Evolutionary conservation across 2,329 filamentous ascomycete genomes (phyloP).

Genomic region (Neofusicoccum umdonicola): DNA sequence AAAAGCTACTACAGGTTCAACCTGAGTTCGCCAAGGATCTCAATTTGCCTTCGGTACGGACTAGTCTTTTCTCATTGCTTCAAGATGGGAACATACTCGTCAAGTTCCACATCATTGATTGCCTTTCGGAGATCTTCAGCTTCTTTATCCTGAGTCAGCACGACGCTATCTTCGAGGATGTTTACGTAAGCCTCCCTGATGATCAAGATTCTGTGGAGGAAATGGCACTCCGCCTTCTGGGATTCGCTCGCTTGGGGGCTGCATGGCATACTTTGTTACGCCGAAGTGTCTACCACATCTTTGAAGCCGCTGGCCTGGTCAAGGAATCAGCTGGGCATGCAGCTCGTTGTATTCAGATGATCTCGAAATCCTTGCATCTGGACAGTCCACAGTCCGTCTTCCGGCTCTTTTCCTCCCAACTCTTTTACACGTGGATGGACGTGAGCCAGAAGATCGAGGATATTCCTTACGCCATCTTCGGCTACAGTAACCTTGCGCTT

Average conservation of each 20-base stretch:
- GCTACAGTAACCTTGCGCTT: conserved; percentile 66
- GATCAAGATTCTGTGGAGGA: conserved; percentile 73
- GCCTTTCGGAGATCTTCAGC: conserved; percentile 72
- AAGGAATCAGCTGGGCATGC: conserved; percentile 66
- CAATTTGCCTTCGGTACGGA: conserved; percentile 62
- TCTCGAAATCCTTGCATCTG: conserved; percentile 66
- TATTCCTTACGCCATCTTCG: conserved; percentile 84
- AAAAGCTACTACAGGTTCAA: conserved; percentile 65
- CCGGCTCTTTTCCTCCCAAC: conserved; percentile 77
- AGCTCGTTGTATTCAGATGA: conserved; percentile 63
- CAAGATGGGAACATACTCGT: conserved; percentile 64
- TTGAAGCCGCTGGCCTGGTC: conserved; percentile 80
- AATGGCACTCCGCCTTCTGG: conserved; percentile 77
- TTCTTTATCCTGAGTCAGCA: conserved; percentile 81
- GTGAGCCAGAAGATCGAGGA: conserved; percentile 49
- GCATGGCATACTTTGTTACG: conserved; percentile 83
- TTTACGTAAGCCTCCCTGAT: conserved; percentile 74
- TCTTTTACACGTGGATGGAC: conserved; percentile 88
- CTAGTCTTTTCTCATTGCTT: conserved; percentile 72
- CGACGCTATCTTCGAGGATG: conserved; percentile 78
- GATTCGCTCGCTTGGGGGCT: conserved; percentile 74
- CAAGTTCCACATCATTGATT: conserved; percentile 71
- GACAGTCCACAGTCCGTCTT: conserved; percentile 70
- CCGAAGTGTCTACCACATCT: conserved; percentile 87
- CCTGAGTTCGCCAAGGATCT: conserved; percentile 64